Evolutionary conservation across 768 basidiomycete genomes (phyloP).

Genomic region (Gloeophyllum trabeum): DNA sequence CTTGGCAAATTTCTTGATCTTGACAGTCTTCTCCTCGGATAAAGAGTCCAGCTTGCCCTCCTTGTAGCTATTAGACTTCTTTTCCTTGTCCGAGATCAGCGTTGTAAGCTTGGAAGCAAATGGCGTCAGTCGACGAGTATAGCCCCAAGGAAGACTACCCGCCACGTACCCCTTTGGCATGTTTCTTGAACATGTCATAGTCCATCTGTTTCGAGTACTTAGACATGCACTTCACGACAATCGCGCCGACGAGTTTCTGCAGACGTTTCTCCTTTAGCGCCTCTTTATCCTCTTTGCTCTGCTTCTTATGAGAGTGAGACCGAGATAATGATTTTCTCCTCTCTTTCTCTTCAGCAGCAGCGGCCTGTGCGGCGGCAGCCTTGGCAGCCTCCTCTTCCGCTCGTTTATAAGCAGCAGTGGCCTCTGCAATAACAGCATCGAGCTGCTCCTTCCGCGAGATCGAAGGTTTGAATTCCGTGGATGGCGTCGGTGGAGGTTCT

Average conservation of each 20-base stretch:
- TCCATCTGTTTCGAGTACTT: slow-evolving; percentile 73
- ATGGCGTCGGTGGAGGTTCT: not conserved
- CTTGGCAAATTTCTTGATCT: slow-evolving; percentile 90
- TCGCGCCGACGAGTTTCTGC: slow-evolving; percentile 71
- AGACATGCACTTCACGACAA: slow-evolving; percentile 90
- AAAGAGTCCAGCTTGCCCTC: slow-evolving; percentile 65
- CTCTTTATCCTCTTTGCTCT: slow-evolving; percentile 48
- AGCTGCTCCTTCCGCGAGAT: slow-evolving; percentile 15
- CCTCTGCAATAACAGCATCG: slow-evolving; percentile 30
- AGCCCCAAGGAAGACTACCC: not conserved
- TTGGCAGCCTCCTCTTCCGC: slow-evolving; percentile 9
- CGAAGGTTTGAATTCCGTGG: not conserved
- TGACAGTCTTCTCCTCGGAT: slow-evolving; percentile 75
- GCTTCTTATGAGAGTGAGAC: slow-evolving; percentile 24
- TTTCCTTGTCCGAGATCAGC: slow-evolving; percentile 89
- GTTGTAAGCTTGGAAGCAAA: slow-evolving; percentile 56
- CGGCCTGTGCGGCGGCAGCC: slow-evolving; percentile 11
- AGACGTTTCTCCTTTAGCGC: slow-evolving; percentile 73
- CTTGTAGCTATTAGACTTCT: slow-evolving; percentile 73
- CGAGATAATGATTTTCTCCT: slow-evolving; percentile 10
- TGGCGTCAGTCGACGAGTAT: slow-evolving; percentile 1
- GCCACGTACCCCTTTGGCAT: slow-evolving; percentile 82
- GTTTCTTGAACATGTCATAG: slow-evolving; percentile 82
- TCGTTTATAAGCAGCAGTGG: slow-evolving; percentile 17
- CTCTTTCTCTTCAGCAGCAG: slow-evolving; percentile 10